phyloP scores from a whole-genome alignment of 768 basidiomycete species.

The Tephrocybe sp. region DNA sequence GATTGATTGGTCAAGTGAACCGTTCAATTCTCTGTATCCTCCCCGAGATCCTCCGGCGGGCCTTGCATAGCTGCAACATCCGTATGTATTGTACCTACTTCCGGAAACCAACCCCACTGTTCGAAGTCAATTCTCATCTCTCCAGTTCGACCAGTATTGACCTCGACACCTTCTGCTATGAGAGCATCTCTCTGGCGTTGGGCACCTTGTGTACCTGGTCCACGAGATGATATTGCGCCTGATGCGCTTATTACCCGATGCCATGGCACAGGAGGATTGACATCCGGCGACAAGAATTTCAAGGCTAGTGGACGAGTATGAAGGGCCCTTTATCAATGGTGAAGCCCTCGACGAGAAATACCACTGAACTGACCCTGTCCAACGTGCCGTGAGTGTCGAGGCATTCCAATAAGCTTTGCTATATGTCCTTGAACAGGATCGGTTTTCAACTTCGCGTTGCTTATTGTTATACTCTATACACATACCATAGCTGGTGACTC shows the following conservation, averaged over 20 bases:
- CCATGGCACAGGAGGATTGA: constrained; percentile 76
- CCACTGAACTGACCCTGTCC: constrained; percentile 61
- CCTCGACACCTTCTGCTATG: constrained; percentile 81
- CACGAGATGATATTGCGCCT: constrained; percentile 79
- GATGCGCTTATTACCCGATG: constrained; percentile 72
- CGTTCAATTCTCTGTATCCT: neutral
- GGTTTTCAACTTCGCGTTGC: neutral
- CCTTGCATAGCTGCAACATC: neutral
- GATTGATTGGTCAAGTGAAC: no score
- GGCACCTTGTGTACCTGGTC: constrained; percentile 81
- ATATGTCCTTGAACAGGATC: constrained; percentile 57
- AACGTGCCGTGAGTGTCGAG: constrained; percentile 75
- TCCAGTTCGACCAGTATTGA: constrained; percentile 53
- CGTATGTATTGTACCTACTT: constrained; percentile 17
- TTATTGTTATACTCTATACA: neutral
- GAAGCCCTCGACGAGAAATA: neutral
- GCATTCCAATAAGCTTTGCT: constrained; percentile 80
- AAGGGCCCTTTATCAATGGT: no score
- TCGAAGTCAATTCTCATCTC: constrained; percentile 59
- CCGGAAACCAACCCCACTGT: constrained; percentile 70
- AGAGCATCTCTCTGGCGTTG: constrained; percentile 73
- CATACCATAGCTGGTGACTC: constrained; percentile 77
- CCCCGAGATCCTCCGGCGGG: constrained; percentile 2
- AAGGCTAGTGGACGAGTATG: constrained; percentile 53
- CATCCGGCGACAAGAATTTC: constrained; percentile 64